A percentile compares a stretch with the other conserved stretches of the same genome.
phyloP scores from a whole-genome alignment of 2,329 filamentous ascomycete genomes.

The Colletotrichum sp. region DNA sequence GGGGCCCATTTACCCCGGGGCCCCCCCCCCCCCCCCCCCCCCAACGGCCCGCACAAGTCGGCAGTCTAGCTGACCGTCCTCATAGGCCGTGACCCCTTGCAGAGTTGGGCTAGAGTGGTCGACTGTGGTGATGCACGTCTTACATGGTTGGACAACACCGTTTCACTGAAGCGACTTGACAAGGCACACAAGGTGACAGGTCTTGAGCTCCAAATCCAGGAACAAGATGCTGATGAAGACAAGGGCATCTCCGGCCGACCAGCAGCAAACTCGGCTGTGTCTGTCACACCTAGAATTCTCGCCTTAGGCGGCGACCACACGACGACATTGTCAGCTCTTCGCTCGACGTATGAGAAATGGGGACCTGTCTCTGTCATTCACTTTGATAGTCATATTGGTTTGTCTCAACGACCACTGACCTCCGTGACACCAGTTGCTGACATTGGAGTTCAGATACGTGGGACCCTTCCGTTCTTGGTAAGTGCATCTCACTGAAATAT shows the following conservation, averaged over 20 bases:
- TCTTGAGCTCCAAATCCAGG: no score
- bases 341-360: slow-evolving; percentile 62
- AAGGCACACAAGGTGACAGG: slow-evolving; percentile 61
- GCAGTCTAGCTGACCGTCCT: slow-evolving; percentile 1
- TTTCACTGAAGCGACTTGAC: slow-evolving; percentile 77
- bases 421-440: slow-evolving; percentile 9
- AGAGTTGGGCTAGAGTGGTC: slow-evolving; percentile 50
- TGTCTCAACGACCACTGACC: slow-evolving; percentile 27
- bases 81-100: slow-evolving; percentile 11
- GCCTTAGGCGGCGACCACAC: slow-evolving; percentile 71
- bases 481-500: background rate
- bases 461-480: slow-evolving; percentile 66
- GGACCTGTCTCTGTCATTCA: slow-evolving; percentile 67
- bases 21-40: no score
- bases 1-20: no score
- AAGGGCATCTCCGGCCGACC: slow-evolving; percentile 35
- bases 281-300: slow-evolving; percentile 56
- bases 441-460: slow-evolving; percentile 62
- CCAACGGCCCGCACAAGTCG: no score
- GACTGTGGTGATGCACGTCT: slow-evolving; percentile 83
- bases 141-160: slow-evolving; percentile 77
- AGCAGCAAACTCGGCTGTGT: slow-evolving; percentile 47
- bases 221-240: slow-evolving; percentile 6
- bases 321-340: slow-evolving; percentile 65
- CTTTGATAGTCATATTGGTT: slow-evolving; percentile 69